Conservation (phyloP, 805 yeast species). For the Starmerella floris region DNA sequence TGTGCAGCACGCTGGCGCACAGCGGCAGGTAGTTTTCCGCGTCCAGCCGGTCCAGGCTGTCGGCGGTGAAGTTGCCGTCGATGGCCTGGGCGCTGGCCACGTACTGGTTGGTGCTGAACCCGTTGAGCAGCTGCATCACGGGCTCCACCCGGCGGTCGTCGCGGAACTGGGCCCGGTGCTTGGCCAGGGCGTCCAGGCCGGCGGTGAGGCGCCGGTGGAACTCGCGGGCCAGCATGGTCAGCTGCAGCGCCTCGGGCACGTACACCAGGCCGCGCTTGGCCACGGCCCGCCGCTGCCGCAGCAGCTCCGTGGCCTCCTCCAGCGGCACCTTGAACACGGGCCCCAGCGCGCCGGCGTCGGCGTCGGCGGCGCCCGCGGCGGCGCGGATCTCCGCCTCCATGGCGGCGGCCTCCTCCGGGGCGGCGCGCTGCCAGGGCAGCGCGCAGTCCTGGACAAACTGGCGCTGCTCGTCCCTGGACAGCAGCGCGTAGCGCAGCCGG, state of each 20-base stretch:
- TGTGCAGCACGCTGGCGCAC: slow-evolving; percentile 58
- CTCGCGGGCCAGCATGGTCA: slow-evolving; percentile 55
- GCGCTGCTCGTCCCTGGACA: slow-evolving; percentile 53
- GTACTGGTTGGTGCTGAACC: not conserved
- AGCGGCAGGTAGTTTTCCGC: slow-evolving; percentile 62
- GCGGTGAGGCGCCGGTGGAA: slow-evolving; percentile 41
- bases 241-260: slow-evolving; percentile 70
- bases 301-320: slow-evolving; percentile 62
- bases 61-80: slow-evolving; percentile 40
- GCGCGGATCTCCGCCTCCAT: slow-evolving; percentile 38
- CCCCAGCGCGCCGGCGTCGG: slow-evolving; percentile 17
- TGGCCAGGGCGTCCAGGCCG: slow-evolving; percentile 54
- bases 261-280: slow-evolving; percentile 62
- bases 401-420: slow-evolving; percentile 44
- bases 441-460: slow-evolving; percentile 54
- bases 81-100: slow-evolving; percentile 36
- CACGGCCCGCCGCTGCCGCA: slow-evolving; percentile 58
- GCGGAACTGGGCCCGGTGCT: slow-evolving; percentile 67
- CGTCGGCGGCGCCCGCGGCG: not conserved
- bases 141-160: slow-evolving; percentile 87
- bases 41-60: slow-evolving; percentile 41
- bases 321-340: slow-evolving; percentile 62
- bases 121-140: slow-evolving; percentile 53
- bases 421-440: slow-evolving; percentile 59
- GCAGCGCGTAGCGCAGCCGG: slow-evolving; percentile 51